Conservation (phyloP, 2,329 filamentous ascomycete species). For the Alternaria brassicae region DNA sequence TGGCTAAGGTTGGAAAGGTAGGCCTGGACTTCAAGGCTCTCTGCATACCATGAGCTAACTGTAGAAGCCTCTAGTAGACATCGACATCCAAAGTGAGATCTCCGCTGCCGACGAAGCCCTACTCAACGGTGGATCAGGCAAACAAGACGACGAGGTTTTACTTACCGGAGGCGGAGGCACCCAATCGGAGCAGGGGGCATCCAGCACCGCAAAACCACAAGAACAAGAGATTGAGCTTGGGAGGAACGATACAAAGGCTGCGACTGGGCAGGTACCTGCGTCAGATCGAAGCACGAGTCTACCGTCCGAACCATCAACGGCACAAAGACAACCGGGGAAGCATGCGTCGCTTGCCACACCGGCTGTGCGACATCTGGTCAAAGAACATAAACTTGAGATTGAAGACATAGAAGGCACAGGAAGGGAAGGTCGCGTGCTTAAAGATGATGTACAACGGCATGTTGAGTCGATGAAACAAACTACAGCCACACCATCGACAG, state of each 20-base stretch:
- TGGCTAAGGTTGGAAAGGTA: conserved; percentile 87
- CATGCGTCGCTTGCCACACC: conserved; percentile 84
- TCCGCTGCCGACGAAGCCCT: conserved; percentile 65
- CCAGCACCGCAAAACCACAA: conserved; percentile 7
- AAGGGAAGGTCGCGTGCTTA: conserved; percentile 87
- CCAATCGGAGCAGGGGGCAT: conserved; percentile 28
- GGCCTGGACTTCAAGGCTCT: not conserved
- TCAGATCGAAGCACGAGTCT: conserved; percentile 27
- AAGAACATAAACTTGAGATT: conserved; percentile 80
- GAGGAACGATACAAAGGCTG: conserved; percentile 45
- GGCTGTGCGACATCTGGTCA: conserved; percentile 86
- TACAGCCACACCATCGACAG: conserved; percentile 35
- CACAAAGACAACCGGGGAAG: conserved; percentile 60
- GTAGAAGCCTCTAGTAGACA: conserved; percentile 81
- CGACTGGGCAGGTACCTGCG: conserved; percentile 21
- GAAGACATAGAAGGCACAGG: conserved; percentile 81
- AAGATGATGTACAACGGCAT: conserved; percentile 78
- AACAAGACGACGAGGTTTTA: conserved; percentile 23
- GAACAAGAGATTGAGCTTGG: conserved; percentile 40
- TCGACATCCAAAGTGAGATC: conserved; percentile 84
- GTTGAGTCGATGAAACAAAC: conserved; percentile 31
- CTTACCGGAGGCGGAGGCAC: conserved; percentile 20
- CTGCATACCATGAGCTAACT: conserved; percentile 21
- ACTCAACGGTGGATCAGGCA: conserved; percentile 43
- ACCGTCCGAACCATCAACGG: conserved; percentile 28